These are phyloP conservation scores for Martensiomyces pterosporus DNA, from an alignment of 192 early-diverging fungal species.

Conservation along the genomic window DNA sequence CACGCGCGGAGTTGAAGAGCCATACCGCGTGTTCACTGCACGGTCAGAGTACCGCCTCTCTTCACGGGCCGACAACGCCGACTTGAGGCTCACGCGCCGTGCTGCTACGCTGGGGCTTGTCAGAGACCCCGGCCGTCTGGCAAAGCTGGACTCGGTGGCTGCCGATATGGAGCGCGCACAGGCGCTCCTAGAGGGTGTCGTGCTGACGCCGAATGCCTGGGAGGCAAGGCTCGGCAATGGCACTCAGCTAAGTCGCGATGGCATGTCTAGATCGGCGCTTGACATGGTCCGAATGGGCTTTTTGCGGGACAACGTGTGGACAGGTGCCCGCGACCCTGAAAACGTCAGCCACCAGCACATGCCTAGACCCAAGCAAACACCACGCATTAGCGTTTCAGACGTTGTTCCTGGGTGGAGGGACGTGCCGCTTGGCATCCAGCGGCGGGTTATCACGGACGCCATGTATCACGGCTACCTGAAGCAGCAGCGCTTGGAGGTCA, in stretches of 20 bases:
- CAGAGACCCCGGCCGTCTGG: slow-evolving; percentile 49
- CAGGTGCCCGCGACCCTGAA: slow-evolving; percentile 32
- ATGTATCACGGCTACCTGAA: slow-evolving; percentile 66
- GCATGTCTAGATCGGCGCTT: slow-evolving; percentile 37
- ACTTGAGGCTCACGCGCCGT: slow-evolving; percentile 66
- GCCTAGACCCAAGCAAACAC: background rate
- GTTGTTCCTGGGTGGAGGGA: slow-evolving; percentile 56
- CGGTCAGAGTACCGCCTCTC: slow-evolving; percentile 76
- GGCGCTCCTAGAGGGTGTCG: slow-evolving; percentile 47
- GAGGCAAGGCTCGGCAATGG: slow-evolving; percentile 28
- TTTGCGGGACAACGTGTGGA: slow-evolving; percentile 39
- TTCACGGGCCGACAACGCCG: slow-evolving; percentile 75
- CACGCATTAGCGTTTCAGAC: too few relatives aligned
- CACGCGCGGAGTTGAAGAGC: slow-evolving; percentile 77
- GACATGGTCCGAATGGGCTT: slow-evolving; percentile 52
- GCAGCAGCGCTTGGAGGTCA: slow-evolving; percentile 60
- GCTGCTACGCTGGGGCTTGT: slow-evolving; percentile 55
- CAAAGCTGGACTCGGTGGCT: slow-evolving; percentile 38
- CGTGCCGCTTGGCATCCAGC: slow-evolving; percentile 49
- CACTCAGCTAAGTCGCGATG: slow-evolving; percentile 32
- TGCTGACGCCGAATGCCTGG: slow-evolving; percentile 56
- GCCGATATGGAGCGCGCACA: slow-evolving; percentile 50
- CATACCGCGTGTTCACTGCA: slow-evolving; percentile 80
- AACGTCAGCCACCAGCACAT: slow-evolving; percentile 1
- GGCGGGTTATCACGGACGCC: slow-evolving; percentile 59